Conservation (phyloP, 768 basidiomycete genomes). For the Mycena belliarum region DNA sequence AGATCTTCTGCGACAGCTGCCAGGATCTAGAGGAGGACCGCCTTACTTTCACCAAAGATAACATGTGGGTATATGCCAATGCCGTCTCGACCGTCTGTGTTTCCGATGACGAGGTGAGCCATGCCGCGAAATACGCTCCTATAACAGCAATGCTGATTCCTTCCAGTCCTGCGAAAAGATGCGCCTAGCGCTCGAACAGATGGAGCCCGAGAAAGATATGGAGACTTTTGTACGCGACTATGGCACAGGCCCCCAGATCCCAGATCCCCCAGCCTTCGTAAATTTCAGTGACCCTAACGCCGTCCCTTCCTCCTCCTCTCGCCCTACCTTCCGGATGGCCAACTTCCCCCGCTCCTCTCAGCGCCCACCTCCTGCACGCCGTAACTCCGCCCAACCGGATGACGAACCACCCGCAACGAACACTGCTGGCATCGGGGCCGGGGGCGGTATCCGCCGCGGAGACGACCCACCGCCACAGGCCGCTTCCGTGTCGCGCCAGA, state of each 20-base stretch:
- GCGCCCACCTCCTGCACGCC: conserved; percentile 34
- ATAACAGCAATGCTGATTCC: background rate
- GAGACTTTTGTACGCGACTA: conserved; percentile 86
- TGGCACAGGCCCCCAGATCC: conserved; percentile 86
- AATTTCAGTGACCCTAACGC: conserved; percentile 74
- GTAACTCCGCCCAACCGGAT: conserved; percentile 27
- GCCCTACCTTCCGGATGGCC: conserved; percentile 58
- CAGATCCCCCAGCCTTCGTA: conserved; percentile 85
- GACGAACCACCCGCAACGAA: conserved; percentile 56
- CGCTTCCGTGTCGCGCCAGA: conserved; percentile 31
- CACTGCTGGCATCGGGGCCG: conserved; percentile 73
- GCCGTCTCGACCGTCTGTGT: conserved; percentile 96
- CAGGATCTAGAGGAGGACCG: conserved; percentile 96
- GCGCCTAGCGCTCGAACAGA: conserved; percentile 81
- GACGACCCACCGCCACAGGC: conserved; percentile 32
- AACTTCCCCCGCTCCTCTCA: conserved; percentile 49
- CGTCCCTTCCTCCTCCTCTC: conserved; percentile 57
- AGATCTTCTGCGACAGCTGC: conserved; percentile 87
- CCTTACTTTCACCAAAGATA: conserved; percentile 93
- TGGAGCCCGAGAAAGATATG: conserved; percentile 88
- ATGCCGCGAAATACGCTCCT: background rate
- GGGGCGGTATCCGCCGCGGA: conserved; percentile 47
- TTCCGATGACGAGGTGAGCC: conserved; percentile 85
- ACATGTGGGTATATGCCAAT: conserved; percentile 95
- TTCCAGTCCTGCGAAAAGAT: conserved; percentile 87